These are phyloP conservation scores for Aspergillus niger DNA, from an alignment of 2,329 filamentous ascomycete genomes.

Conservation along the genomic window DNA sequence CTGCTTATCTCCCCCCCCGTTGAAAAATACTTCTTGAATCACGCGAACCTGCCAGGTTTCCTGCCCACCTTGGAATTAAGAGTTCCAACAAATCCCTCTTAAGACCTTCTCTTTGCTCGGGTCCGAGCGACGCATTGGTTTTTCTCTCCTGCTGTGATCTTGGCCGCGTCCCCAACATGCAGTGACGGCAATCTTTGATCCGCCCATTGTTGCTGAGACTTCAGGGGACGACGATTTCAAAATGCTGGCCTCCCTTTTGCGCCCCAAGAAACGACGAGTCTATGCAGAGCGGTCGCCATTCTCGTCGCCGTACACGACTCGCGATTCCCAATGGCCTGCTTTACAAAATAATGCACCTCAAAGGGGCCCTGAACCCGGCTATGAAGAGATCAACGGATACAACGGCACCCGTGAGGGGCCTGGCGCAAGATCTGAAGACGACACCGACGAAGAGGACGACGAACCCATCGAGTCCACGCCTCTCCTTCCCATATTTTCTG, in stretches of 20 bases:
- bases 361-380: slow-evolving; percentile 8
- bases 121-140: not conserved
- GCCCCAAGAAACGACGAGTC: slow-evolving; percentile 31
- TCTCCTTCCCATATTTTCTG: slow-evolving; percentile 76
- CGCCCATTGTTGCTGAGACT: not conserved
- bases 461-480: slow-evolving; percentile 51
- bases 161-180: slow-evolving; percentile 9
- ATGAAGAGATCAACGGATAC: slow-evolving; percentile 24
- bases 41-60: slow-evolving; percentile 9
- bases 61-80: not conserved
- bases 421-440: slow-evolving; percentile 44
- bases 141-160: not conserved
- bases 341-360: slow-evolving; percentile 14
- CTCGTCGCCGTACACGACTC: slow-evolving; percentile 30
- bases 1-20: slow-evolving; percentile 1
- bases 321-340: slow-evolving; percentile 26
- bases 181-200: not conserved
- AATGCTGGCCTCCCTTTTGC: slow-evolving; percentile 37
- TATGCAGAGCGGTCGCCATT: slow-evolving; percentile 32
- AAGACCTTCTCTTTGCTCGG: not conserved
- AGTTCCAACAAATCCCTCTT: not conserved
- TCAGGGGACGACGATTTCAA: not conserved
- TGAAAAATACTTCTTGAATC: slow-evolving; percentile 5
- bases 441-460: slow-evolving; percentile 46
- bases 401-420: slow-evolving; percentile 38